Percentiles rank a stretch among this genome's conserved stretches.
These are phyloP conservation scores for Parascedosporium putredinis DNA, from an alignment of 2,329 filamentous ascomycete species.

Conservation along the genomic window DNA sequence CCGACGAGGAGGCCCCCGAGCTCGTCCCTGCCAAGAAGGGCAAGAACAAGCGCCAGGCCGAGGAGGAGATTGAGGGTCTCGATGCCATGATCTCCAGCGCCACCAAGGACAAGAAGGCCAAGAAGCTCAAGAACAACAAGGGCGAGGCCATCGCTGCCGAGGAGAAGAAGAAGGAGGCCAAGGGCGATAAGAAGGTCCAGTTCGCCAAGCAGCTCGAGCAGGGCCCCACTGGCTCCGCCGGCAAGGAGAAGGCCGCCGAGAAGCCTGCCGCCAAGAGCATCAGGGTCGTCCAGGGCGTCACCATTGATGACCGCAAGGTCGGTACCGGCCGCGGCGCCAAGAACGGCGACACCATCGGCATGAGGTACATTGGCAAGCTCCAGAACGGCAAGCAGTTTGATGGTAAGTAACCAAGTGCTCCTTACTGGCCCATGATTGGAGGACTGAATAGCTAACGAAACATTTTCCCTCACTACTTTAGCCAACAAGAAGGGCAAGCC, in stretches of 20 bases:
- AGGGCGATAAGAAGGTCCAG: conserved; percentile 86
- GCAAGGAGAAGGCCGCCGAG: conserved; percentile 26
- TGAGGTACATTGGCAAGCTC: conserved; percentile 98
- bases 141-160: conserved; percentile 66
- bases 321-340: conserved; percentile 78
- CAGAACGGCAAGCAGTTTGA: conserved; percentile 93
- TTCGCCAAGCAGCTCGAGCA: conserved; percentile 99
- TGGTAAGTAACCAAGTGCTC: conserved; percentile 60
- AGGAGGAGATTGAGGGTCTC: conserved; percentile 57
- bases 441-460: no score
- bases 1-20: conserved; percentile 62
- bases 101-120: conserved; percentile 57
- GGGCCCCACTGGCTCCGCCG: conserved; percentile 69
- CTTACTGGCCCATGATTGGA: no score
- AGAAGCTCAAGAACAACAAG: conserved; percentile 99
- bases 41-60: conserved; percentile 91
- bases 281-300: conserved; percentile 80
- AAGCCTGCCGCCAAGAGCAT: conserved; percentile 42
- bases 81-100: conserved; percentile 76
- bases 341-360: conserved; percentile 80
- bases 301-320: conserved; percentile 88
- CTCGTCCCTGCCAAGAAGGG: conserved; percentile 52
- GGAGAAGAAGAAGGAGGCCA: conserved; percentile 49
- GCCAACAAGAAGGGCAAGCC: conserved; percentile 99
- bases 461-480: conserved; percentile 23